Conservation (phyloP, 805 yeast species). For the Candida boleticola region DNA sequence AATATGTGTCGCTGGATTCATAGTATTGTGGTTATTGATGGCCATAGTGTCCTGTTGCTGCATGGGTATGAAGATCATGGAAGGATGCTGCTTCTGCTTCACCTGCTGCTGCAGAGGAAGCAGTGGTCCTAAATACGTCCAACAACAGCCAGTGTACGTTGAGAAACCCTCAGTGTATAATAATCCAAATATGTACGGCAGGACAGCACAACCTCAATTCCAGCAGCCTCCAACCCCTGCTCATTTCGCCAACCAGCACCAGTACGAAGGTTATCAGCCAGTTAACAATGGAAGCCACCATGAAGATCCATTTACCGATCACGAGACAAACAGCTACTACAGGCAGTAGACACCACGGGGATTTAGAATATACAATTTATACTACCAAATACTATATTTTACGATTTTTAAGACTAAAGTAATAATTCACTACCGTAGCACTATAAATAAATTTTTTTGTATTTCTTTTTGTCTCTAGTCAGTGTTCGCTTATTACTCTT, state of each 20-base stretch:
- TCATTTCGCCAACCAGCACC: slow-evolving; percentile 5
- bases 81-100: slow-evolving; percentile 49
- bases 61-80: slow-evolving; percentile 49
- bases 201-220: slow-evolving; percentile 1
- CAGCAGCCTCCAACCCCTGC: slow-evolving; percentile 5
- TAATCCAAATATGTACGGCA: slow-evolving; percentile 6
- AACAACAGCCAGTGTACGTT: not conserved
- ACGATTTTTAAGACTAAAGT: too few relatives aligned
- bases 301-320: slow-evolving; percentile 4
- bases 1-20: slow-evolving; percentile 54
- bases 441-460: too few relatives aligned
- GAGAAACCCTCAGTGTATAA: slow-evolving; percentile 4
- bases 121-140: not conserved
- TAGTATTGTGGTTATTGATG: slow-evolving; percentile 55
- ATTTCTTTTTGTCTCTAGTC: too few relatives aligned
- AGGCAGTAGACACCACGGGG: not conserved
- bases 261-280: slow-evolving; percentile 7
- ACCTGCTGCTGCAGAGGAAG: slow-evolving; percentile 46
- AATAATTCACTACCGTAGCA: too few relatives aligned
- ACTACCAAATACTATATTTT: too few relatives aligned
- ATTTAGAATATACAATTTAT: too few relatives aligned
- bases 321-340: not conserved
- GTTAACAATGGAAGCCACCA: not conserved
- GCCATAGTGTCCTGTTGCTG: slow-evolving; percentile 55
- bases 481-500: too few relatives aligned